A percentile compares a stretch with the other conserved stretches of the same genome.
phyloP scores from a whole-genome alignment of 2,329 filamentous ascomycete species.

The Colletotrichum camelliae region DNA sequence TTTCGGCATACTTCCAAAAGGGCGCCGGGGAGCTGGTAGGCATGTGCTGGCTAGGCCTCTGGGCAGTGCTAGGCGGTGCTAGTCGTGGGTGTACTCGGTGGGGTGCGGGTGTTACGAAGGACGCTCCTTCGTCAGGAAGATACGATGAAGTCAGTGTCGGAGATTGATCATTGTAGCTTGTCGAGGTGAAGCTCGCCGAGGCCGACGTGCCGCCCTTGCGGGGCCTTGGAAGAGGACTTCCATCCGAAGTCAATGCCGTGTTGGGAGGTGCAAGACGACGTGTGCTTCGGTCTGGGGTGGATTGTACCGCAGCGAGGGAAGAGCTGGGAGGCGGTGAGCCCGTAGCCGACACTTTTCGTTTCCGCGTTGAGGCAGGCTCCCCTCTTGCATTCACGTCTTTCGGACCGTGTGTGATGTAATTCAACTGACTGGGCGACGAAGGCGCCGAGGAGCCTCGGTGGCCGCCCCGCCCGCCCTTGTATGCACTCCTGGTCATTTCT shows the following conservation, averaged over 20 bases:
- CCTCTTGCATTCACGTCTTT: constrained; percentile 55
- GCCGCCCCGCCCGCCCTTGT: constrained; percentile 65
- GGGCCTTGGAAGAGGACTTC: constrained; percentile 66
- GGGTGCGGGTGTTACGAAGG: constrained; percentile 75
- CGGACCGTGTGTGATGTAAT: constrained; percentile 65
- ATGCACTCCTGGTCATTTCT: constrained; percentile 81
- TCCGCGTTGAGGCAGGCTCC: constrained; percentile 58
- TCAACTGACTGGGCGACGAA: constrained; percentile 68
- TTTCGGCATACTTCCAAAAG: constrained; percentile 87
- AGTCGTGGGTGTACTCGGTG: constrained; percentile 75
- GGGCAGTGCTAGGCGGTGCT: constrained; percentile 80
- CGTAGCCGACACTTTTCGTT: constrained; percentile 60
- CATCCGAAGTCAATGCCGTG: constrained; percentile 54
- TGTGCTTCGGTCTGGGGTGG: constrained; percentile 62
- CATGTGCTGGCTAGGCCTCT: constrained; percentile 84
- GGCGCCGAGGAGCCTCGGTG: constrained; percentile 73
- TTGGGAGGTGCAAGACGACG: constrained; percentile 29
- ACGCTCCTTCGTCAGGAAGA: constrained; percentile 62
- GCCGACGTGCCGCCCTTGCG: constrained; percentile 51
- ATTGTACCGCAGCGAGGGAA: constrained; percentile 54
- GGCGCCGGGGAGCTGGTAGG: constrained; percentile 84
- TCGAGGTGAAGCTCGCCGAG: constrained; percentile 51
- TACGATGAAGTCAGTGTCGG: constrained; percentile 68
- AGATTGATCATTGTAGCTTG: constrained; percentile 61
- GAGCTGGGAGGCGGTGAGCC: constrained; percentile 62